Base-by-base conservation (phyloP, 75 land plant genomes). In the Pinus albicaulis region DNA sequence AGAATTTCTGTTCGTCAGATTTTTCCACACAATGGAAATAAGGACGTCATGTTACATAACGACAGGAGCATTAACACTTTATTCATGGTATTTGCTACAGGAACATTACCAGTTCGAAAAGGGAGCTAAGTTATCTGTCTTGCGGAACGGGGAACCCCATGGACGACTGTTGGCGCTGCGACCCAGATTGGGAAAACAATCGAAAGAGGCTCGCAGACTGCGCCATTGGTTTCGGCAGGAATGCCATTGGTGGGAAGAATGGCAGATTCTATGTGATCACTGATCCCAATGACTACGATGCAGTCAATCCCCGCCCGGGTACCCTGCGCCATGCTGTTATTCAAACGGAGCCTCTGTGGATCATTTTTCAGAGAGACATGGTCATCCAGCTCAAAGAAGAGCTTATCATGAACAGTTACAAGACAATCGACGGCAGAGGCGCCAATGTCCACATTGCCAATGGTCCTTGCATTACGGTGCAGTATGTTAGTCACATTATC, bases 81-180 rank as follows among this genome's bases (percentile, higher is more conserved):
- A 7, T 44, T 44, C 48, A 7, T 48, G 52, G 10, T 1, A 8
- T 71, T 13, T 16, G 7, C 1, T 71, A 31, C 56, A 71, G 73
- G 31, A 71, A 28, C n/a, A 11, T 71, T 0, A 71, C 53, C 12
- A 53, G 52, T 24, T 71, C 73, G 7, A 53, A 16, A 15, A 71
- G 73, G 25, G 4, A 71, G 7, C 5, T 71, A 3, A 24, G 73
- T 24, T 71, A 12, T 71, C 5, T 70, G 55, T 71, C 73, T 11
- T 80, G 74, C 63, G 56, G 72, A 74, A 60, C 38, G 59, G 72
- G 83, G 79, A 90, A 90, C 56, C 81, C 74, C 17, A 84, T 88
- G 0, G 98, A 95, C 65, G 71, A 71, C 61, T 95, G 98, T 81
- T 92, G 95, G 95, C 83, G 93, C 24, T 7, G 83, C 19, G 77